Evolutionary conservation across 2,329 filamentous ascomycete species (phyloP), one percentile per base, ranked within the genome.

Genomic region (Hypoxylon sp.): DNA sequence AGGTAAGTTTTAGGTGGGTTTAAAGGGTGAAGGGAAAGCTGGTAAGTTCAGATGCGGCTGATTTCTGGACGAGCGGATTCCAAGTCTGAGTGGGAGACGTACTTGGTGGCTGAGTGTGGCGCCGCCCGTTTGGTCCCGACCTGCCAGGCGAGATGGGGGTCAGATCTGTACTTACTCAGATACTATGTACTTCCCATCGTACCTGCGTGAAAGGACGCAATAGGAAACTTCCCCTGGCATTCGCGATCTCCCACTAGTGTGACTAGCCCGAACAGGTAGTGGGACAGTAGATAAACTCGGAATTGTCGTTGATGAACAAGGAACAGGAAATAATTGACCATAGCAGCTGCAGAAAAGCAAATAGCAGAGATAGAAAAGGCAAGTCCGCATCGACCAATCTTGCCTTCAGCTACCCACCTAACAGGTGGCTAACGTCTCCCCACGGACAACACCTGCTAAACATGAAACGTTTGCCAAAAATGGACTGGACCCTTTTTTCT

Each of bases 11-110:
- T 48, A n/a, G 29, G 23, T 19, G 20, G 12, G 26, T 23, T n/a
- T n/a, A n/a, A n/a, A 34, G 21, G 6, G 19, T 11, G 8, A 29
- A 30, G 29, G 15, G 37, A 7, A 27, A 42, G 9, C 19, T 45
- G 20, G 31, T 36, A 27, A 40, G 40, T 44, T 44, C 21, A 19
- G 21, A 45, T 57, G 55, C 45, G 51, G 55, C 55, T 57, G 55
- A 57, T 43, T 30, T 50, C 35, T 29, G 40, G 35, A 43, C 31
- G 30, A 13, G 17, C 26, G 36, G 29, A 32, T n/a, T n/a, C 15
- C 26, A 32, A 3, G 30, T 13, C 27, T 12, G 20, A 37, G 13
- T 43, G 32, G 7, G 9, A 23, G 21, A 34, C 16, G 20, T 16
- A 20, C 17, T 8, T 12, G 25, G 50, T 55, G 55, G 50, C 46